Conservation (phyloP, 139 green algal genomes). For the Zygnema cylindricum region DNA sequence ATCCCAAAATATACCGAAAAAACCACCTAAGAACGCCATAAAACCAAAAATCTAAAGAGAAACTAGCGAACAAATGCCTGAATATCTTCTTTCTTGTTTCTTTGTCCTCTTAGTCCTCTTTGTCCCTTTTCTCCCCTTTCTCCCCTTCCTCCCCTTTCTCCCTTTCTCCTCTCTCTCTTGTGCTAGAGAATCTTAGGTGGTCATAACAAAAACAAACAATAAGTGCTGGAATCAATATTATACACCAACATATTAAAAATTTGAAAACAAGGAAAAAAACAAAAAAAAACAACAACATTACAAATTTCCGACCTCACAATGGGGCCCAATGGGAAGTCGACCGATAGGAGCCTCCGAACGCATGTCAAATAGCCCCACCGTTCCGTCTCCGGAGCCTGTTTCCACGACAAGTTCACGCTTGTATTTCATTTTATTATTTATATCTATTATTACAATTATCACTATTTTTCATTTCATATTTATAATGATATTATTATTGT, state of each 20-base stretch:
- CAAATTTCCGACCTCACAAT: constrained; percentile 3
- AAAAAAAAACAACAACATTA: background rate
- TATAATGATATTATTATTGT: no score
- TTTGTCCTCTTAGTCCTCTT: no score
- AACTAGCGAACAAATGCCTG: no score
- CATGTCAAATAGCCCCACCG: constrained; percentile 21
- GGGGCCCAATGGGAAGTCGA: constrained; percentile 5
- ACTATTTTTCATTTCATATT: no score
- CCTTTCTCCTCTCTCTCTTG: background rate
- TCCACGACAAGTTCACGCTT: no score
- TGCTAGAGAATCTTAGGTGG: background rate
- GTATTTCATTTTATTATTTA: no score
- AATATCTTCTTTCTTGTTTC: no score
- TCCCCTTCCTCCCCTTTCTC: background rate
- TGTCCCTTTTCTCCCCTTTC: no score
- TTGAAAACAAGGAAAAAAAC: background rate
- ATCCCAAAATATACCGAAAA: no score
- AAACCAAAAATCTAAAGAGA: no score
- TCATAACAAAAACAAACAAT: background rate
- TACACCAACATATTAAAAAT: background rate
- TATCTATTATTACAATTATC: no score
- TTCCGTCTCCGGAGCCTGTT: constrained; percentile 23
- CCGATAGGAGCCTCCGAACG: constrained; percentile 1
- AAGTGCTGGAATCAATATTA: background rate
- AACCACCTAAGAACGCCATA: no score